Evolutionary conservation across 805 yeast species (phyloP), one percentile per base, ranked within the genome.

Genomic region (Candida odintsovae): DNA sequence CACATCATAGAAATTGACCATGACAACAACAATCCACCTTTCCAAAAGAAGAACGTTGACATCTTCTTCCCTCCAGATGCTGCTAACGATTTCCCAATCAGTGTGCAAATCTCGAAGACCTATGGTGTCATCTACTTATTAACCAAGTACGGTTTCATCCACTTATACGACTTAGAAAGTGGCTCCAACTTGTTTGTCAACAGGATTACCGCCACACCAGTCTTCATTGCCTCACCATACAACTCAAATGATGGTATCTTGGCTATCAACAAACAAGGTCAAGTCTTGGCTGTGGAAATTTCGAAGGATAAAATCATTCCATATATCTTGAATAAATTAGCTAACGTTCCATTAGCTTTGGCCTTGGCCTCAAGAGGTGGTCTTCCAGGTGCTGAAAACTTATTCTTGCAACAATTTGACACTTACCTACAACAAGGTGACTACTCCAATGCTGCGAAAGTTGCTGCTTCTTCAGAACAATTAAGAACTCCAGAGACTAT

Each of bases 21-120:
- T 65, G 87, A 82, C 57, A 86, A 85, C 18, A 83, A 82, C 47
- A 78, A 80, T 38, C 78, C 83, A 58, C 96, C 97, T n/a, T 94
- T 86, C 72, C 77, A 79, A 50, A 94, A 95, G 77, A 90, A 90
- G 67, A 80, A 87, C 40, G 94, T 87, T 42, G 98, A 92, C 59
- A 82, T 94, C 51, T 94, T 86, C 70, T 90, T 92, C 78, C 99
- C 99, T 31, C 90, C 96, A 23, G 99, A 95, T 70, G 96, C 96
- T 41, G 75, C 86, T 37, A 86, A 86, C 65, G 99, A 94, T 70
- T 94, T 94, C 82, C 99, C 99, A 50, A 90, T 94, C 55, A 79
- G 96, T 44, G 78, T 90, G 51, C 94, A 89, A 65, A 81, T 92
- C 39, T 83, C 96, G 22, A 78, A 86, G 69, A 77, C 78, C 62